Conservation (phyloP, 148 eudicot genomes). For the Rhododendron mucronatum region DNA sequence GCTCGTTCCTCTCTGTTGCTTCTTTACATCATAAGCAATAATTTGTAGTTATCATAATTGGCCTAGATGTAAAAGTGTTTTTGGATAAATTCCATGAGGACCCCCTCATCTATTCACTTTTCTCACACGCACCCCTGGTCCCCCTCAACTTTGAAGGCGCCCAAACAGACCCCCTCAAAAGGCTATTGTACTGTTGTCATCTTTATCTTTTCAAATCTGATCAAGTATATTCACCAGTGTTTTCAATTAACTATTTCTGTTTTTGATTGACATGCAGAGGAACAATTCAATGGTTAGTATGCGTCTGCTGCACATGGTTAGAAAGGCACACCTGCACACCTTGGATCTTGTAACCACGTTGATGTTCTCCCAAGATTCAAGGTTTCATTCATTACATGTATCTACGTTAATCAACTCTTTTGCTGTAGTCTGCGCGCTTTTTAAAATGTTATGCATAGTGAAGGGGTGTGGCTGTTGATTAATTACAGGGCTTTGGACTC, state of each 20-base stretch:
- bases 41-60: too few relatives aligned
- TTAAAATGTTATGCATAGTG: conserved; percentile 1
- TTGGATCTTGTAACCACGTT: conserved; percentile 53
- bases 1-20: too few relatives aligned
- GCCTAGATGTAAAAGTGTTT: too few relatives aligned
- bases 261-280: conserved; percentile 45
- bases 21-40: too few relatives aligned
- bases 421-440: not conserved
- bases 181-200: not conserved
- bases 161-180: too few relatives aligned
- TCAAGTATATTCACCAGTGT: too few relatives aligned
- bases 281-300: conserved; percentile 50
- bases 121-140: too few relatives aligned
- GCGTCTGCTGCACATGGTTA: conserved; percentile 44
- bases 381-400: conserved; percentile 9
- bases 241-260: not conserved
- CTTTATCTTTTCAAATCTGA: not conserved
- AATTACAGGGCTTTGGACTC: conserved; percentile 65
- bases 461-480: not conserved
- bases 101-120: too few relatives aligned
- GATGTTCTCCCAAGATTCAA: conserved; percentile 70
- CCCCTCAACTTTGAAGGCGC: too few relatives aligned
- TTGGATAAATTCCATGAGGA: too few relatives aligned
- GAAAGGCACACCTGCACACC: conserved; percentile 93
- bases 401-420: not conserved